Evolutionary conservation across 306 rosid genomes (phyloP).

Genomic region (Cyclanthera cordifolia): DNA sequence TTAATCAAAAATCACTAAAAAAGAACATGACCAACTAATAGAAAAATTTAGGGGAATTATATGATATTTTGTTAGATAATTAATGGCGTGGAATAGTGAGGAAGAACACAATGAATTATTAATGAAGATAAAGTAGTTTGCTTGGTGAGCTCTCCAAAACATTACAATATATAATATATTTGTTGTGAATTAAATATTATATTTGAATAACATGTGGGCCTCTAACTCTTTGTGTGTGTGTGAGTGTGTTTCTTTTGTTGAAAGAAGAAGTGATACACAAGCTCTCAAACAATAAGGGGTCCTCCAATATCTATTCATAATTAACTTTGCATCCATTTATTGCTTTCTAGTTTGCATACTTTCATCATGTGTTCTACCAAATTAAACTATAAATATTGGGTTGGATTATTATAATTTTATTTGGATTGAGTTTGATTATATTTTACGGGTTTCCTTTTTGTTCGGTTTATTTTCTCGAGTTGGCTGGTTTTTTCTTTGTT

Average conservation of each 20-base stretch:
- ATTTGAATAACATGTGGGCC: not conserved
- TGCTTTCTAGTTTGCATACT: not conserved
- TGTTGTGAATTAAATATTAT: not conserved
- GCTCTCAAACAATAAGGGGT: not conserved
- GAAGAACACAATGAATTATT: not conserved
- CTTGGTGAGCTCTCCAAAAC: not conserved
- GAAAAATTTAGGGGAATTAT: not conserved
- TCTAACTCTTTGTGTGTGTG: not conserved
- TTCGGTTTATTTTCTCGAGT: no score
- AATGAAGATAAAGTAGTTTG: not conserved
- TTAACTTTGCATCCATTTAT: not conserved
- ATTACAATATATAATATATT: not conserved
- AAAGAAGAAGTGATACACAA: not conserved
- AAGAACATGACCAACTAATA: not conserved
- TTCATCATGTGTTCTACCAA: no score
- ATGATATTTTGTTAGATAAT: not conserved
- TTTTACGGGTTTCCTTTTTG: no score
- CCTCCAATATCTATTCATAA: not conserved
- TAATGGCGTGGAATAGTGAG: not conserved
- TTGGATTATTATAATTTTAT: no score
- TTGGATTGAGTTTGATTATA: no score
- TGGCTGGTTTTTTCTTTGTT: no score
- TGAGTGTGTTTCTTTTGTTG: no score
- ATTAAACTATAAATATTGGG: no score
- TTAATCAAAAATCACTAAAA: not conserved